Base-by-base conservation (phyloP, 768 basidiomycete species). In the Tulasnella calospora region DNA sequence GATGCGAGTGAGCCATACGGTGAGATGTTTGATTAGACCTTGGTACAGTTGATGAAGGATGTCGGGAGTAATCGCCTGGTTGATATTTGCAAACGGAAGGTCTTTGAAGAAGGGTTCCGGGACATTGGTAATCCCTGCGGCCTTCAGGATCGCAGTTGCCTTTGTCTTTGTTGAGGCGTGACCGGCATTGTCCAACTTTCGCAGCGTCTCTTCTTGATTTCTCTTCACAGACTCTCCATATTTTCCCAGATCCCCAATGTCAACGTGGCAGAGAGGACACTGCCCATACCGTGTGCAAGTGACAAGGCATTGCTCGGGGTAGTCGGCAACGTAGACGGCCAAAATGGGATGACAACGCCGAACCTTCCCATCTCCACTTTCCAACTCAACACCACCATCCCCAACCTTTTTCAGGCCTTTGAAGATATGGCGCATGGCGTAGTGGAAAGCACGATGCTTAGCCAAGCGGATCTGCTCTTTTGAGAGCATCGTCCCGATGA, bases 171-270 rank as follows among this genome's bases (percentile, higher is more conserved):
- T 83, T 81, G 30, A 4, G 35, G 73, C 81, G 80, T 9, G 81
- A 82, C 0, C 85, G 83, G 0, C 15, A 79, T 55, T 7, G 85
- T 83, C 0, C 88, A 84, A 19, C 85, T 82, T 77, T 88, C 21
- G 30, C 19, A 47, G 27, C n/a, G n/a, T 67, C 8, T 77, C 30
- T 87, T 78, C 89, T 87, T 0, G 87, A 88, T 77, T 87, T 85
- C 80, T 88, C 86, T 0, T 84, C 84, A 30, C 33, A 4, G 70
- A 40, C 23, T 35, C 40, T 27, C 9, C 21, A 38, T 57, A 55
- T 35, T 13, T 17, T 55, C 73, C 78, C 13, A 67, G 55, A 12
- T 73, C 35, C 6, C 78, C 71, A 17, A 38, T 23, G 21, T 69
- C 44, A 13, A 80, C 70, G 27, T 74, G 70, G 51, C 81, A 80